Evolutionary conservation across 1,284 basidiomycete species (phyloP), one percentile per base, ranked within the genome.

Genomic region (Malassezia caprae): DNA sequence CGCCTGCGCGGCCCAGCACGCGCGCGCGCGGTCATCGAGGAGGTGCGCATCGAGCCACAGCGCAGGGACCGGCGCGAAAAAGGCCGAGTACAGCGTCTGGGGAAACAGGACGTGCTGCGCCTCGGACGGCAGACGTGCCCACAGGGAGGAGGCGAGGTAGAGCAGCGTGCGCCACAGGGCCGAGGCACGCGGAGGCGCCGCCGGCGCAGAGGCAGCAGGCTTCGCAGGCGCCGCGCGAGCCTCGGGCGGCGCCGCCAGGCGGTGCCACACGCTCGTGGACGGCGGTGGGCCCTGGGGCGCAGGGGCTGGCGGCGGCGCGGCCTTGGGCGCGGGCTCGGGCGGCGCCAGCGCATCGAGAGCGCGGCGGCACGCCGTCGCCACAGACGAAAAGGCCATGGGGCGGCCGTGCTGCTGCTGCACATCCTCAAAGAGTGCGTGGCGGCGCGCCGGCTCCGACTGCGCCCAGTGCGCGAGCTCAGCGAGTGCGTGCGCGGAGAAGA

Each of bases 31-130:
- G 19, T 60, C 51, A 15, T 55, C 47, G 0, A 54, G 55, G 4
- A 57, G 42, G 8, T 58, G 44, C 12, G 53, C 58, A 4, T 39
- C 27, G 2, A 59, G 58, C 8, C 41, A 35, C 2, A 41, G 46
- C 0, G 43, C 43, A 0, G 61, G 59, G 1, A 58, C 60, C 8
- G 54, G 53, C 19, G 58, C 61, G 0, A 58, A 5, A 3, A 62
- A 19, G 4, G 30, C 24, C 21, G 54, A 48, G 2, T 49, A 52
- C 15, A 61, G 46, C 28, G 55, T 49, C 17, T 60, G 56, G 5
- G 64, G 64, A 7, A 64, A 60, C 0, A 68, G 51, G 8, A 62
- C 66, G 35, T 68, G 66, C 50, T 63, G 62, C 8, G 62, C 64
- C 23, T 68, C 66, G 0, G 40, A 30, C 0, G 66, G 64, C 4